phyloP scores from a whole-genome alignment of 305 asterid species.

The Fraxinus baroniana region DNA sequence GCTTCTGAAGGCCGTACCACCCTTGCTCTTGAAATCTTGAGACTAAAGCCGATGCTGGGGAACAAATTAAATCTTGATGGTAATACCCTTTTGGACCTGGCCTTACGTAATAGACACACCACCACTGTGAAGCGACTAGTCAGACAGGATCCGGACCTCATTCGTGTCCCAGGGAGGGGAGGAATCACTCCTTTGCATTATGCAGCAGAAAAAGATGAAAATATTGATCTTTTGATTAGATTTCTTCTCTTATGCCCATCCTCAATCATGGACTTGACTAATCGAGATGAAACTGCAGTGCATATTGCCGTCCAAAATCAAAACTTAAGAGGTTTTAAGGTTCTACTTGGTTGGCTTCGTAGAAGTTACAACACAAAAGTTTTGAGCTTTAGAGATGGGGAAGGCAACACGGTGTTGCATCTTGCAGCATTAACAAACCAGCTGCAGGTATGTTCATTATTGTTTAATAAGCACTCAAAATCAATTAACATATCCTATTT shows the following conservation, averaged over 20 bases:
- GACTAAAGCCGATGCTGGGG: constrained; percentile 17
- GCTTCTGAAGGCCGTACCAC: constrained; percentile 13
- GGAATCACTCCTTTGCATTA: constrained; percentile 16
- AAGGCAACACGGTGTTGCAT: constrained; percentile 16
- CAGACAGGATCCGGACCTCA: not conserved
- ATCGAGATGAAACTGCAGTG: constrained; percentile 10
- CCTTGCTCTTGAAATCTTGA: constrained; percentile 19
- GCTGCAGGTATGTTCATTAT: not conserved
- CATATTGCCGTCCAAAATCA: constrained; percentile 18
- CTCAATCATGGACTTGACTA: constrained; percentile 10
- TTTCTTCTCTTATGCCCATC: constrained; percentile 15
- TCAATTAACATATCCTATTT: not conserved
- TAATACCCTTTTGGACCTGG: constrained; percentile 13
- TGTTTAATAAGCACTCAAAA: not conserved
- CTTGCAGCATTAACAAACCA: constrained; percentile 12
- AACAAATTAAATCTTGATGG: constrained; percentile 19
- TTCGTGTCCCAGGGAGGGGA: constrained; percentile 19
- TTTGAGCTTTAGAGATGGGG: constrained; percentile 1
- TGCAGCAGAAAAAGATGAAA: constrained; percentile 6
- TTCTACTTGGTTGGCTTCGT: constrained; percentile 11
- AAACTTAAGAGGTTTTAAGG: constrained; percentile 12
- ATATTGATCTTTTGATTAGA: constrained; percentile 11
- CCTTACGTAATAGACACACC: constrained; percentile 11
- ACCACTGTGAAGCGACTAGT: constrained; percentile 3
- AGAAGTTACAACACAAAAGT: not conserved